Base-by-base conservation (phyloP, 345 rosid species). In the Populus alba region DNA sequence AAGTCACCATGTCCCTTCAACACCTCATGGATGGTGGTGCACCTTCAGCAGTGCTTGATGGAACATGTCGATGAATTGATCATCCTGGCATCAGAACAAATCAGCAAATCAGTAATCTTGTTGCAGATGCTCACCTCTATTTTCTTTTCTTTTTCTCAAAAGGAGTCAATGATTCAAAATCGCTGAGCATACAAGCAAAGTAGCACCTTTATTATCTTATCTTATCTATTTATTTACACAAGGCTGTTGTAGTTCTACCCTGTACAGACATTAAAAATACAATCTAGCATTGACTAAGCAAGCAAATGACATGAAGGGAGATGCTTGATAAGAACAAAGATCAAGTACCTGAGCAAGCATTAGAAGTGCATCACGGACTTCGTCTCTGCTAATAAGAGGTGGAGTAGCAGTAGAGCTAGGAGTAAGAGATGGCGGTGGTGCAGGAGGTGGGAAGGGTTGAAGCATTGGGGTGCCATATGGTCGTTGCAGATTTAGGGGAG, bases 381-480 rank as follows among this genome's bases (percentile, higher is more conserved):
- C 87, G 55, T 91, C 93, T 77, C 87, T 88, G 81, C 67, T 83
- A 76, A 91, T 86, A 51, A 84, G 29, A 75, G 85, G 79, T 72
- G 66, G 66, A 72, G 77, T 15, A 22, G 78, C 61, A 65, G 83
- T 33, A 20, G 83, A 73, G 68, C 63, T 77, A 41, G 92, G 92
- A 57, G 92, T 84, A 38, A 91, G 90, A 74, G 93, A 87, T 29
- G 86, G 85, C 23, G 95, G 89, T 79, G 92, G 92, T 65, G 78
- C 78, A 35, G 93, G 91, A 39, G 96, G 93, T 62, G 93, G 92
- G 74, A 91, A 90, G 41, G 93, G 93, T 82, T 91, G 91, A 83
- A 88, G 93, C 87, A 91, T 39, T 71, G 92, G 93, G 45, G 89
- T 77, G 70, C 93, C 92, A 75, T 88, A 85, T 7, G 91, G 90